phyloP scores from a whole-genome alignment of 2,329 filamentous ascomycete species.

The Talaromyces albobiverticillius region DNA sequence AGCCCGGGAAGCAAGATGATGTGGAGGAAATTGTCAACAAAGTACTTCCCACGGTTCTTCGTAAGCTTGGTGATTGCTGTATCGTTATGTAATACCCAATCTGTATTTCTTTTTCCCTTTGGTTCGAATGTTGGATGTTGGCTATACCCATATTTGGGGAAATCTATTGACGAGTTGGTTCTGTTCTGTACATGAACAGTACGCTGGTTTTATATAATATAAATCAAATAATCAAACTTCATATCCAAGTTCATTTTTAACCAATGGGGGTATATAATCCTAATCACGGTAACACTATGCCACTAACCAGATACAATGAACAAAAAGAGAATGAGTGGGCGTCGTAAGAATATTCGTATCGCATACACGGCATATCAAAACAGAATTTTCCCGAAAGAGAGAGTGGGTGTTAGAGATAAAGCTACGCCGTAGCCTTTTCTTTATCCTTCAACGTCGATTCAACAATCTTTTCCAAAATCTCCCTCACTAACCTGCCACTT shows the following conservation, averaged over 20 bases:
- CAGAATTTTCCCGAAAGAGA: too few relatives aligned
- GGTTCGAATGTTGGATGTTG: background rate
- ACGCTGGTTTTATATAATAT: too few relatives aligned
- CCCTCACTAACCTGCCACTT: constrained; percentile 58
- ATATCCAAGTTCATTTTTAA: too few relatives aligned
- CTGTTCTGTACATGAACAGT: too few relatives aligned
- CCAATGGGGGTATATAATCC: too few relatives aligned
- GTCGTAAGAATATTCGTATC: constrained; percentile 6
- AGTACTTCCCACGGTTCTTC: constrained; percentile 58
- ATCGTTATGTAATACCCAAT: constrained; percentile 65
- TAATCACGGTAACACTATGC: too few relatives aligned
- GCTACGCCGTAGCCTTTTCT: constrained; percentile 1
- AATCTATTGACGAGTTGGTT: too few relatives aligned
- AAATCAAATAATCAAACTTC: too few relatives aligned
- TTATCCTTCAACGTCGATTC: constrained; percentile 33
- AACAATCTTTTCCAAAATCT: constrained; percentile 67
- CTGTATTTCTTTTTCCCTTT: constrained; percentile 18
- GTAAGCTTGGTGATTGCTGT: constrained; percentile 68
- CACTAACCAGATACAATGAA: too few relatives aligned
- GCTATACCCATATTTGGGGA: background rate
- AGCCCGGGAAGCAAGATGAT: constrained; percentile 54
- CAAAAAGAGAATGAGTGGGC: background rate
- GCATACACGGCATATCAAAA: background rate
- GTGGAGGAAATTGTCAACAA: constrained; percentile 61
- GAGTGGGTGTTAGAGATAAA: too few relatives aligned